phyloP scores from a whole-genome alignment of 495 filamentous ascomycete genomes.

The Pyrenula aspistea region DNA sequence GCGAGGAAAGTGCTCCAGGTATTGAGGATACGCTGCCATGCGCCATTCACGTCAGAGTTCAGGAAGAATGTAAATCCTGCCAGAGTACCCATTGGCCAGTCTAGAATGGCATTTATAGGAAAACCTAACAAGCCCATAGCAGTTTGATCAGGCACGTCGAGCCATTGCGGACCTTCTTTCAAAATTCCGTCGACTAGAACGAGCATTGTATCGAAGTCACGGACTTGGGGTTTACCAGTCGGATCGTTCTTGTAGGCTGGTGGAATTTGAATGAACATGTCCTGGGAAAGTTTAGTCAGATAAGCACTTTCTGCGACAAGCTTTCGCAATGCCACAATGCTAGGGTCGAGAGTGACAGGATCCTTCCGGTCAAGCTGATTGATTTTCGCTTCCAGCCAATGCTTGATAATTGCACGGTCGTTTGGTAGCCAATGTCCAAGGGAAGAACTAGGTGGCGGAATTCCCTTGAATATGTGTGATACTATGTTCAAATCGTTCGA shows the following conservation, averaged over 20 bases:
- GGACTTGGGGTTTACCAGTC: constrained; percentile 45
- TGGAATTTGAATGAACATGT: constrained; percentile 61
- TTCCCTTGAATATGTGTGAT: neutral
- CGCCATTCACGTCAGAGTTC: constrained; percentile 51
- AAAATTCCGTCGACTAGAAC: constrained; percentile 52
- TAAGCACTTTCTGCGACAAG: constrained; percentile 32
- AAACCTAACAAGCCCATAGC: constrained; percentile 34
- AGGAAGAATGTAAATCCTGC: constrained; percentile 56
- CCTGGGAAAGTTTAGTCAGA: constrained; percentile 22
- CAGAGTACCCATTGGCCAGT: constrained; percentile 63
- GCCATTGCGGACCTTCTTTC: constrained; percentile 50
- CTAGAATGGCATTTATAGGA: constrained; percentile 56
- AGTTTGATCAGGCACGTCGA: constrained; percentile 21
- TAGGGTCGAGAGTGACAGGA: neutral
- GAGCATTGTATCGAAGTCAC: constrained; percentile 54
- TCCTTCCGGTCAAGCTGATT: neutral
- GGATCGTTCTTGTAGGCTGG: constrained; percentile 47
- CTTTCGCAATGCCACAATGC: constrained; percentile 17
- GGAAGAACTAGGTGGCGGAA: neutral
- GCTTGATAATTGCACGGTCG: neutral
- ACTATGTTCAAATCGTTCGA: neutral
- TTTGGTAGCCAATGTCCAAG: neutral
- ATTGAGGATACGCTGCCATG: constrained; percentile 57
- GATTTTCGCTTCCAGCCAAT: neutral
- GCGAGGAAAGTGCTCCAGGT: constrained; percentile 51